These are phyloP conservation scores for Ceriops zippeliana DNA, from an alignment of 345 rosid species.

Conservation along the genomic window DNA sequence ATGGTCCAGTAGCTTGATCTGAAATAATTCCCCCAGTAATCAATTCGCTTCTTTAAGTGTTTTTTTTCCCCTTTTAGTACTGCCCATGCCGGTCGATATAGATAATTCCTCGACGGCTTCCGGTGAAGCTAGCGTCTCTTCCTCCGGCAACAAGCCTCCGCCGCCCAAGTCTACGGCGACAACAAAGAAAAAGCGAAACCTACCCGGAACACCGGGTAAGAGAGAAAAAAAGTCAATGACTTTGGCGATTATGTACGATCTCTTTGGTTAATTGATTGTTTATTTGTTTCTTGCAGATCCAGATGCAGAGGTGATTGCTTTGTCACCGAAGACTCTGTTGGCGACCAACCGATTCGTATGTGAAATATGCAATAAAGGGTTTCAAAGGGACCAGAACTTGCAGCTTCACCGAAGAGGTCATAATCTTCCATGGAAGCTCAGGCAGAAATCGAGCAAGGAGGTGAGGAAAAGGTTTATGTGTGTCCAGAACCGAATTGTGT, in stretches of 20 bases:
- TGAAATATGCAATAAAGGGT: constrained; percentile 95
- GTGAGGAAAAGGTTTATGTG: constrained; percentile 87
- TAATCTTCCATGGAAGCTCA: constrained; percentile 87
- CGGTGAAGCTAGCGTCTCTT: constrained; percentile 89
- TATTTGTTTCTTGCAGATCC: constrained; percentile 54
- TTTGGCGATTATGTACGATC: too few species aligned
- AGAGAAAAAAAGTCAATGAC: not conserved
- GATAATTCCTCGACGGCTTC: constrained; percentile 92
- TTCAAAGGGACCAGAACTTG: constrained; percentile 93
- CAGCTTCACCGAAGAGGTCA: constrained; percentile 96
- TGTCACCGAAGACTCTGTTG: constrained; percentile 79
- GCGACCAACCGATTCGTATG: constrained; percentile 92
- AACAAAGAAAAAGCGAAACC: constrained; percentile 81
- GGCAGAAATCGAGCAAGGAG: constrained; percentile 84
- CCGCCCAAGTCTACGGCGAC: constrained; percentile 42
- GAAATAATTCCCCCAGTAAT: constrained; percentile 5
- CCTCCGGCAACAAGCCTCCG: constrained; percentile 54
- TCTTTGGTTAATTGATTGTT: constrained; percentile 6
- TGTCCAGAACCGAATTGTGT: constrained; percentile 81
- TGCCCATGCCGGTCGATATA: constrained; percentile 61
- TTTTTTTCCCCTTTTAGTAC: not conserved
- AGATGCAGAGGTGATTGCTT: constrained; percentile 90
- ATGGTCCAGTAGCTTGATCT: constrained; percentile 10
- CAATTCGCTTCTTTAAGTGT: not conserved
- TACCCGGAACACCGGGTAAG: constrained; percentile 97